These are phyloP conservation scores for Coemansia sp. DNA, from an alignment of 192 early-diverging fungal genomes.

Conservation along the genomic window DNA sequence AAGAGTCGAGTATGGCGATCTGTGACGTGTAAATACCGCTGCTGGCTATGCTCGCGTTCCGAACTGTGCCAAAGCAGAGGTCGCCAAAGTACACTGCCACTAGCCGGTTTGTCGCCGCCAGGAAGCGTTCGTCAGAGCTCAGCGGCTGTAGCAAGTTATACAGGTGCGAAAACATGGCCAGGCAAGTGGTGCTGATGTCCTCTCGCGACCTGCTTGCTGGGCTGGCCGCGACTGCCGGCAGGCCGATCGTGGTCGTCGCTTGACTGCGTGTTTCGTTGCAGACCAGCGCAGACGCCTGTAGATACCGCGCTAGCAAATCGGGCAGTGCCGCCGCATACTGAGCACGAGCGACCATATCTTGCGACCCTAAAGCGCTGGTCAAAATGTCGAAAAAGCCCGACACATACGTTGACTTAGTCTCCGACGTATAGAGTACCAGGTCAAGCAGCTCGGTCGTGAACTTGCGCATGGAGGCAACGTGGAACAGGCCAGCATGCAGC, in stretches of 20 bases:
- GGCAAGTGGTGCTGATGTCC: constrained; percentile 21
- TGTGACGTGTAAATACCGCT: constrained; percentile 23
- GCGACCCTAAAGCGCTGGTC: constrained; percentile 2
- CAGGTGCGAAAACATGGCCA: constrained; percentile 33
- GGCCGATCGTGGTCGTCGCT: constrained; percentile 27
- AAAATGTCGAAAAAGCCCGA: constrained; percentile 15
- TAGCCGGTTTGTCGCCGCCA: constrained; percentile 26
- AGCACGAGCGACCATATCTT: constrained; percentile 3
- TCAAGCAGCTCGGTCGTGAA: constrained; percentile 13
- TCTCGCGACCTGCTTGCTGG: constrained; percentile 15
- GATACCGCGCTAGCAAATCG: constrained; percentile 25
- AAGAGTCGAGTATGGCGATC: constrained; percentile 16
- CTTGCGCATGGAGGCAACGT: constrained; percentile 24
- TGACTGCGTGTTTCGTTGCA: constrained; percentile 32
- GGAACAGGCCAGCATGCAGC: constrained; percentile 37
- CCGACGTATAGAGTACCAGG: not conserved
- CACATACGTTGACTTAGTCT: constrained; percentile 17
- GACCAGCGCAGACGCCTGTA: constrained; percentile 31
- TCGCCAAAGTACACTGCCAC: constrained; percentile 33
- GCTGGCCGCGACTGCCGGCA: constrained; percentile 29
- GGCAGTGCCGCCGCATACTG: constrained; percentile 30
- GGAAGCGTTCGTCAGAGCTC: constrained; percentile 6
- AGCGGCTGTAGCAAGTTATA: constrained; percentile 14
- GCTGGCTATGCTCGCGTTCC: constrained; percentile 7
- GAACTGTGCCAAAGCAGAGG: constrained; percentile 29